phyloP scores from a whole-genome alignment of 1,284 basidiomycete species.

The Xerocomus amazonicus region DNA sequence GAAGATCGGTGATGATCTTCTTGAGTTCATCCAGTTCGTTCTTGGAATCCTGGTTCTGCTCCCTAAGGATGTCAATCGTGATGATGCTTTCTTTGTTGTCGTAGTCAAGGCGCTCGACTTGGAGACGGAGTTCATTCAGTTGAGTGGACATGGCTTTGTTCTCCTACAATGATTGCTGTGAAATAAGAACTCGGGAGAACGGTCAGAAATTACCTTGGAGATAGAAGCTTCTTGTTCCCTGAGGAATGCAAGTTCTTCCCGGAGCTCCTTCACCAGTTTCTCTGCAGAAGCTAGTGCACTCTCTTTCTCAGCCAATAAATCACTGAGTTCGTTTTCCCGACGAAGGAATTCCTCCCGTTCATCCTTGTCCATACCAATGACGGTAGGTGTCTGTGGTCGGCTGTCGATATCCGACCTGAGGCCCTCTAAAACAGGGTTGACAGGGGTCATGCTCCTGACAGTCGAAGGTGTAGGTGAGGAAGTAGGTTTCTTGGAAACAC shows the following conservation, averaged over 20 bases:
- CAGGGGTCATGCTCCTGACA: slow-evolving; percentile 74
- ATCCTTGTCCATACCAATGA: slow-evolving; percentile 87
- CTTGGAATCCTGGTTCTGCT: slow-evolving; percentile 88
- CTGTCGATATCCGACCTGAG: slow-evolving; percentile 67
- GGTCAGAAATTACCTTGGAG: slow-evolving; percentile 54
- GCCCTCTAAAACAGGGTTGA: slow-evolving; percentile 76
- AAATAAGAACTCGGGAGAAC: slow-evolving; percentile 2
- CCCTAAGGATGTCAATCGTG: slow-evolving; percentile 94
- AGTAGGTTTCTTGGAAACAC: slow-evolving; percentile 57
- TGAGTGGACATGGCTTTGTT: slow-evolving; percentile 89
- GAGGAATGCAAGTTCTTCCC: slow-evolving; percentile 82
- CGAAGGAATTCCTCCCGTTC: slow-evolving; percentile 97
- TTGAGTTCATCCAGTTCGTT: slow-evolving; percentile 89
- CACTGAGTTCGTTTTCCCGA: slow-evolving; percentile 95
- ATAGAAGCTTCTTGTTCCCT: slow-evolving; percentile 85
- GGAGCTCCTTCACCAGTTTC: slow-evolving; percentile 81
- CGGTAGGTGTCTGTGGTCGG: slow-evolving; percentile 83
- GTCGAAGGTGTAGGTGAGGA: slow-evolving; percentile 63
- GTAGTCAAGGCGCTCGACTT: slow-evolving; percentile 90
- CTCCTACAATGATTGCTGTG: slow-evolving; percentile 51
- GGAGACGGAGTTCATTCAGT: slow-evolving; percentile 87
- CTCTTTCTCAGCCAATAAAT: slow-evolving; percentile 91
- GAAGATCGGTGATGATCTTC: slow-evolving; percentile 77
- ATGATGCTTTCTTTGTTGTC: slow-evolving; percentile 95
- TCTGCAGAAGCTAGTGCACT: slow-evolving; percentile 70